Base-by-base conservation (phyloP, 768 basidiomycete species). In the Mrakia frigida region DNA sequence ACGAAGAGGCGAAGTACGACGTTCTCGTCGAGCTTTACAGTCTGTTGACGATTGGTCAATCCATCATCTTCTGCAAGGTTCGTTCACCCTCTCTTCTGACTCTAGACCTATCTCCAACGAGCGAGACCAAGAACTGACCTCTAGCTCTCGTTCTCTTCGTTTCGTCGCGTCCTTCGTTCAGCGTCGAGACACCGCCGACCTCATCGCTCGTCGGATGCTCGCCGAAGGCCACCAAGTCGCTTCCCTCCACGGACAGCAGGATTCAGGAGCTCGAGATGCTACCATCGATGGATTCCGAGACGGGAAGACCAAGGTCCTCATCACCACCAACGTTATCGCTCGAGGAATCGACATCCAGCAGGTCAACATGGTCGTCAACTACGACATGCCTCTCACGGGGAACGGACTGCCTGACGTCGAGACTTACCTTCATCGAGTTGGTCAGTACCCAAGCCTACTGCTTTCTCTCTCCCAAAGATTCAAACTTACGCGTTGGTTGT, bases 291-390 rank as follows among this genome's bases (percentile, higher is more conserved):
- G 89, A 41, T 99, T 98, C 89, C 88, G 97, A 52, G 91, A 97
- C 81, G 97, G 97, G 74, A 91, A 90, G 80, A 94, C 94, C 82
- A 99, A 99, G 84, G 95, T 95, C 70, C 85, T 99, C 79, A 99
- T 99, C 82, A 98, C 97, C 72, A 99, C 97, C 53, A 99, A 99
- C 84, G 97, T 99, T 81, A 92, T 98, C 79, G 95, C 97, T 1
- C 90, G 97, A 25, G 97, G 97, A 60, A 98, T 99, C 85, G 97
- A 99, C 81, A 97, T 99, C 81, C 87, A 94, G 74, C 96, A 98
- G 85, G 97, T 99, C 80, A 99, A 98, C 86, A 94, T 99, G 94
- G 96, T 98, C n/a, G 94, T 99, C 83, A 98, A 98, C 85, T 99
- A 98, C 82, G 95, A 98, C 82, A 87, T 97, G 37, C 94, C 95